A percentile compares a stretch with the other conserved stretches of the same genome.
These are phyloP conservation scores for Raddia guianensis DNA, from an alignment of 176 grass and related monocot genomes.

Conservation along the genomic window DNA sequence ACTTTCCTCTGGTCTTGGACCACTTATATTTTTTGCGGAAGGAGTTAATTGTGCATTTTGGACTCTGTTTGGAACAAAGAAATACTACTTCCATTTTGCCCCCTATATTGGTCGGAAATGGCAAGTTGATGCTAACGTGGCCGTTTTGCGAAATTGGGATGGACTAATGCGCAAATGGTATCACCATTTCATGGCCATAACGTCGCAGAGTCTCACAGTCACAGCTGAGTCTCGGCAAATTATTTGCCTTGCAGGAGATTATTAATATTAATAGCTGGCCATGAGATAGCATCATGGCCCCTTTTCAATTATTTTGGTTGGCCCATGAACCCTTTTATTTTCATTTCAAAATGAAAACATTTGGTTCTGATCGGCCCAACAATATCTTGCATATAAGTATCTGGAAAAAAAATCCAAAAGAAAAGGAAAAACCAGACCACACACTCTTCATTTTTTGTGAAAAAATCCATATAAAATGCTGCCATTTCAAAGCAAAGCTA, in stretches of 20 bases:
- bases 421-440: background rate
- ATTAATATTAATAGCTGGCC: constrained; percentile 27
- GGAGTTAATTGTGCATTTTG: background rate
- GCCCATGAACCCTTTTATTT: background rate
- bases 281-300: constrained; percentile 15
- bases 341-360: background rate
- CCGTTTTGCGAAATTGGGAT: background rate
- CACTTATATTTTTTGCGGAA: background rate
- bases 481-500: background rate
- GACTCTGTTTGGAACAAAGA: background rate
- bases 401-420: background rate
- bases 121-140: background rate
- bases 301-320: constrained; percentile 23
- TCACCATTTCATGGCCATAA: background rate
- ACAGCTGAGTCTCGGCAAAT: constrained; percentile 25
- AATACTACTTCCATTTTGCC: background rate
- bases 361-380: background rate
- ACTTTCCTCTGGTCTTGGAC: constrained; percentile 2
- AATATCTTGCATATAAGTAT: background rate
- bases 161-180: background rate
- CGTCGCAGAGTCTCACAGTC: background rate
- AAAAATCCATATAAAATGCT: background rate
- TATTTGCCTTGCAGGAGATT: background rate
- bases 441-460: background rate
- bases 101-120: background rate